Base-by-base conservation (phyloP, 768 basidiomycete species). In the Mrakia frigida region DNA sequence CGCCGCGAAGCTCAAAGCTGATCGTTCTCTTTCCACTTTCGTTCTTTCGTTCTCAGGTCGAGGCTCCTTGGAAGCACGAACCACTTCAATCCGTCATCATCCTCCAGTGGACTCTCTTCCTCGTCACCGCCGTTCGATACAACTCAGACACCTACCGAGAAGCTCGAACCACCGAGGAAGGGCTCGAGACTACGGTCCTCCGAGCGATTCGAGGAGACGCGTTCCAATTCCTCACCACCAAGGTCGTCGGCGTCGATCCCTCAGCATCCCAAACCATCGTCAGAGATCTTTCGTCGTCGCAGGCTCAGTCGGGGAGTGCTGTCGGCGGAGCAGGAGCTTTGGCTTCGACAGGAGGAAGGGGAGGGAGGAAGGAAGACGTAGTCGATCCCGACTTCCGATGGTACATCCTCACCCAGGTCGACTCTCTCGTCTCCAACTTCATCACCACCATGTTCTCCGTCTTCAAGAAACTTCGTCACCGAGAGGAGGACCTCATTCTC, bases 101-200 rank as follows among this genome's bases (percentile, higher is more conserved):
- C n/a, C 86, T 97, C 53, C 92, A 92, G 81, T 95, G 93, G 92
- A 91, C 93, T 0, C 86, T 95, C 76, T 92, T 93, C 82, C 85
- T 93, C 79, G 90, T 92, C 1, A 90, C 92, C 78, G 87, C 89
- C 9, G 87, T 92, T 35, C 89, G 90, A 81, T 87, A 87, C 28
- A 89, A 92, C 79, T 84, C 88, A 1, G 85, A 86, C 6, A 83
- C 94, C 52, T 90, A 91, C 79, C 86, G 76, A 28, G 80, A 91
- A 89, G 2, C 90, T 90, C 83, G 89, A 86, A 78, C 89, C 53
- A 79, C 78, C 33, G 82, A 91, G 2, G 91, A 92, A 72, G 89
- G 91, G 73, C 86, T 95, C 59, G 93, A 95, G 82, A 88, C 87
- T 1, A 89, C 92, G 77, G 88, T 94, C 31, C 91, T 90, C 89